Conservation (phyloP, 306 rosid species). For the Rosa persica region DNA sequence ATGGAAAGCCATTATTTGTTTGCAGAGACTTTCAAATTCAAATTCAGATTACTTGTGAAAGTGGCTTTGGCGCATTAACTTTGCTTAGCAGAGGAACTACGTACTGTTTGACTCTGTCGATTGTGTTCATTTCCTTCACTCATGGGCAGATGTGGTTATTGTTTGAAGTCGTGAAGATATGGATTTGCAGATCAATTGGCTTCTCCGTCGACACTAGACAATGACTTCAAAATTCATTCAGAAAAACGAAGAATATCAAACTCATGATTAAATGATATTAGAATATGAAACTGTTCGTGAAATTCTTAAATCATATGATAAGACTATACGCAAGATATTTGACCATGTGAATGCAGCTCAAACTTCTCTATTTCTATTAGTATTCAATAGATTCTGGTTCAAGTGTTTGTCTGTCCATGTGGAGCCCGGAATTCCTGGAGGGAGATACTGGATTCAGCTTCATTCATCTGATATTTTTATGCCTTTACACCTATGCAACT, state of each 20-base stretch:
- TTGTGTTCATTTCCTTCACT: not conserved
- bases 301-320: not conserved
- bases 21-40: not conserved
- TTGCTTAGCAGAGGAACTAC: not conserved
- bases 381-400: not conserved
- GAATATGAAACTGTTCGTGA: not conserved
- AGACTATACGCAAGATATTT: not conserved
- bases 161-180: slow-evolving; percentile 7
- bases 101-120: not conserved
- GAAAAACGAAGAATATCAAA: not conserved
- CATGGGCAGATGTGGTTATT: not conserved
- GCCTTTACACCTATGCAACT: too few species aligned
- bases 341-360: not conserved
- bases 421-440: not conserved
- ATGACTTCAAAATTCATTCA: not conserved
- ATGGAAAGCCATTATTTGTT: not conserved
- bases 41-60: not conserved
- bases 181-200: not conserved
- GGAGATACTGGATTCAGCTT: not conserved
- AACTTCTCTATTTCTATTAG: not conserved
- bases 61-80: not conserved
- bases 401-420: slow-evolving; percentile 3
- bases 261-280: not conserved
- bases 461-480: not conserved
- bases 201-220: not conserved